Percentiles rank a stretch among this genome's conserved stretches.
These are phyloP conservation scores for Elsinoe fawcettii DNA, from an alignment of 2,329 filamentous ascomycete genomes.

Conservation along the genomic window DNA sequence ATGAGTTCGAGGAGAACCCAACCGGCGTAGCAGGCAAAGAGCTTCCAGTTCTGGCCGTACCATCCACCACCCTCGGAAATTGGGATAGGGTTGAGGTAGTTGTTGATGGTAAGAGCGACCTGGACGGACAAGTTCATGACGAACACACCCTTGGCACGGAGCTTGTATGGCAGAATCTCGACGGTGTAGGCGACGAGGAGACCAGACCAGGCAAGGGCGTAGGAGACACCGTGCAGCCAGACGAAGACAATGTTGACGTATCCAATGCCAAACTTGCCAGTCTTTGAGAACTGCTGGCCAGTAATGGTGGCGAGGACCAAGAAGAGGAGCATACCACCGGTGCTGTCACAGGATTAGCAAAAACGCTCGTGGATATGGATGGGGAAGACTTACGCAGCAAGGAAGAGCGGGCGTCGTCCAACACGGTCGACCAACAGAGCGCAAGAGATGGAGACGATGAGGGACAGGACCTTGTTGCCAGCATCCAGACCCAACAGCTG, in stretches of 20 bases:
- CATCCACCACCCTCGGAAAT: slow-evolving; percentile 19
- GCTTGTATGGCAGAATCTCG: slow-evolving; percentile 42
- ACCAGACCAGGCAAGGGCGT: slow-evolving; percentile 37
- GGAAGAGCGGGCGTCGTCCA: slow-evolving; percentile 31
- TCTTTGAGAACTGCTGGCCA: slow-evolving; percentile 22
- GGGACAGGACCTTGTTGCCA: slow-evolving; percentile 53
- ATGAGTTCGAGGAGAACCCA: slow-evolving; percentile 29
- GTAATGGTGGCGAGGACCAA: slow-evolving; percentile 37
- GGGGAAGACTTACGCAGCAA: slow-evolving; percentile 22
- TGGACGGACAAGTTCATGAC: slow-evolving; percentile 41
- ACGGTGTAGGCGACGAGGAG: slow-evolving; percentile 39
- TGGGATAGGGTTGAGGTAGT: slow-evolving; percentile 30
- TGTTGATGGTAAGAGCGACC: slow-evolving; percentile 38
- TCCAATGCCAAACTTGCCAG: slow-evolving; percentile 22
- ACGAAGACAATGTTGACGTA: slow-evolving; percentile 29
- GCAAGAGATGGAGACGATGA: slow-evolving; percentile 45
- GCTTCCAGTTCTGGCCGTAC: slow-evolving; percentile 22
- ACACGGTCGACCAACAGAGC: slow-evolving; percentile 31
- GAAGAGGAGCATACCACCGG: slow-evolving; percentile 32
- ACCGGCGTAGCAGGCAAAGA: slow-evolving; percentile 28
- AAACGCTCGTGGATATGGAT: too few species aligned
- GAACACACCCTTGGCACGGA: slow-evolving; percentile 39
- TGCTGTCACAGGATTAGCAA: slow-evolving; percentile 16
- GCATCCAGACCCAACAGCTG: slow-evolving; percentile 38
- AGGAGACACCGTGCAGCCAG: slow-evolving; percentile 30